Evolutionary conservation across 2,329 filamentous ascomycete genomes (phyloP), one percentile per base, ranked within the genome.

Genomic region (Stemphylium beticola): DNA sequence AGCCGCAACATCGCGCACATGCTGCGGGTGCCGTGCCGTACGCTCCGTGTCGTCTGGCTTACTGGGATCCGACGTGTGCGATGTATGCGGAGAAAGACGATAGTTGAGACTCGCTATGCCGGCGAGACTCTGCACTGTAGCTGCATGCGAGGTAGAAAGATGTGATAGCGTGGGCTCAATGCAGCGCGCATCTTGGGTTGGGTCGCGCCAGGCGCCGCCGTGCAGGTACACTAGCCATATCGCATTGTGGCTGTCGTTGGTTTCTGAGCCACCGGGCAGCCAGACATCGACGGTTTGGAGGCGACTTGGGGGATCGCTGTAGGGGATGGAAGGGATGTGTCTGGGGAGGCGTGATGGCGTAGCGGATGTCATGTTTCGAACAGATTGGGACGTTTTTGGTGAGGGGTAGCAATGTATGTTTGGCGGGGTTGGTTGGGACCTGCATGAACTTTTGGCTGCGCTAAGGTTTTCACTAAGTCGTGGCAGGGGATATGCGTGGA

Each of bases 31-130:
- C 14, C 57, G 60, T 1, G 82, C 85, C 33, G 73, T 76, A 42
- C 83, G 78, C 39, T 74, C 71, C 0, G 74, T 68, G 60, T 83
- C 79, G 49, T 80, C 72, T 1, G 82, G 79, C 50, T 77, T 75
- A 32, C 73, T 71, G 0, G 84, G 82, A 55, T 82, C 72, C 1
- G 73, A 72, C 1, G 75, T 64, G 59, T 80, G 79, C 14, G 66
- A 59, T 9, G 76, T 66, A 61, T 81, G 78, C 2, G 83, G 79
- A 6, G 83, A 85, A 44, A 89, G 83, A 33, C 85, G 82, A 78
- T 89, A 89, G 73, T 86, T 83, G 53, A 89, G 69, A 39, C 86
- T 87, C 24, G 86, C 83, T 66, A 90, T 84, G 55, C 83, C 87
- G 18, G 83, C 82, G 53, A 90, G 77, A 43, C 56, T 42, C 5